Evolutionary conservation across 306 rosid genomes (phyloP), one percentile per base, ranked within the genome.

Genomic region (Casuarina equisetifolia): DNA sequence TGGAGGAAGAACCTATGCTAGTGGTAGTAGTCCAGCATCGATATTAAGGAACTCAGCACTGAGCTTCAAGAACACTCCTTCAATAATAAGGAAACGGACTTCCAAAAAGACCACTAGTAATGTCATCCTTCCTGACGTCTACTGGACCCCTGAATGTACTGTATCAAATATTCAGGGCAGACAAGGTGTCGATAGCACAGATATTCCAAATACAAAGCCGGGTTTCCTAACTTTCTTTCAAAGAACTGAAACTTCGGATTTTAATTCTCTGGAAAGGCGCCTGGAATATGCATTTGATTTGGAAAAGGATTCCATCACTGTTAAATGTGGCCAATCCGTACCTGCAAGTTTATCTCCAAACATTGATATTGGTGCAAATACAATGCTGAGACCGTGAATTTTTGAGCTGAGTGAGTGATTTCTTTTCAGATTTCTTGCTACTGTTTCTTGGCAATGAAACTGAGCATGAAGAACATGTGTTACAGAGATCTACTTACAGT

Each of bases 51-150:
- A 66, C 76, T 80, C 83, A 45, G 92, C 90, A 74, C 80, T 82
- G 91, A 85, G 79, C 46, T 86, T 85, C 69, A 76, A 80, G 50
- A 85, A 86, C 61, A 77, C 72, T 74, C 92, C 92, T 80, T 88
- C 92, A 38, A 90, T 88, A 63, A 78, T 86, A 67, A 85, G 91
- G 82, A 90, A 84, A 80, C 85, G 86, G 78, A 68, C 81, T 68
- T 20, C 80, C 50, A 70, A 72, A 38, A 85, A 76, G 50, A 12
- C 32, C 32, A 25, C 36, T 66, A 53, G 46, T 35, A 69, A 25
- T 70, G 70, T 51, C 17, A 69, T 67, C 59, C 43, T 36, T 25
- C 25, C 49, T 63, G 84, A 67, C 74, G 74, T 54, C 66, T 43
- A 52, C 76, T 19, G 25, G 69, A 12, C 79, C 9, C 48, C 64